phyloP scores from a whole-genome alignment of 2,329 filamentous ascomycete species.

The Tetracladium maxilliforme region DNA sequence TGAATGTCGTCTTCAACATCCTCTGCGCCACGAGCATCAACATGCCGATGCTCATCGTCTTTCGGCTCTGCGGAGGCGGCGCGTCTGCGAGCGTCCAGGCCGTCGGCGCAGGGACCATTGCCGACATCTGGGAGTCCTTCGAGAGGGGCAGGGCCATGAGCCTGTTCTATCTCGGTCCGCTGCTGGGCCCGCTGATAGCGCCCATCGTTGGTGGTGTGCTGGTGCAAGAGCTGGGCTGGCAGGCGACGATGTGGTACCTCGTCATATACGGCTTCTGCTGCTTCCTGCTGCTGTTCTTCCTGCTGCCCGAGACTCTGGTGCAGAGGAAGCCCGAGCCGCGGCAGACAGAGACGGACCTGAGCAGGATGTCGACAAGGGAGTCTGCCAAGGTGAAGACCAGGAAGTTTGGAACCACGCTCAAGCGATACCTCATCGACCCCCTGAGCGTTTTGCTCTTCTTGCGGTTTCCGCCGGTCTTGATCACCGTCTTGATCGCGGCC shows the following conservation, averaged over 20 bases:
- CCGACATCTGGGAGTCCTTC: slow-evolving; percentile 62
- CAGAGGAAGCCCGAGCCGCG: too few relatives aligned
- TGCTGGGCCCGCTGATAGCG: slow-evolving; percentile 59
- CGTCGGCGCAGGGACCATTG: slow-evolving; percentile 70
- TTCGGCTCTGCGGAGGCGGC: slow-evolving; percentile 60
- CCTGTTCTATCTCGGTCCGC: slow-evolving; percentile 66
- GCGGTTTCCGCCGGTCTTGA: slow-evolving; percentile 56
- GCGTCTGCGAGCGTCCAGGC: slow-evolving; percentile 70
- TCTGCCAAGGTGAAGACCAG: slow-evolving; percentile 43
- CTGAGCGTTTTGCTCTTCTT: slow-evolving; percentile 57
- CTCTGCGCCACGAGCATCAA: slow-evolving; percentile 53
- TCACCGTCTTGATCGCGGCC: slow-evolving; percentile 60
- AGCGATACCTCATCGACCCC: slow-evolving; percentile 56
- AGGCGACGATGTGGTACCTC: slow-evolving; percentile 66
- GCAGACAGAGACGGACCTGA: slow-evolving; percentile 11
- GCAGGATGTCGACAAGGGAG: slow-evolving; percentile 43
- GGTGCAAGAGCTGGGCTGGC: slow-evolving; percentile 56
- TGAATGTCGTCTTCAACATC: slow-evolving; percentile 59
- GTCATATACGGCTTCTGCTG: slow-evolving; percentile 51
- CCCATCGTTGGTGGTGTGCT: slow-evolving; percentile 66
- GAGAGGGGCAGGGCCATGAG: slow-evolving; percentile 72
- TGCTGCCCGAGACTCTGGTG: slow-evolving; percentile 47
- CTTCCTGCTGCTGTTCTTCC: slow-evolving; percentile 39
- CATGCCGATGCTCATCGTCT: slow-evolving; percentile 64
- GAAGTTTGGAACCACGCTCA: slow-evolving; percentile 33